phyloP scores from a whole-genome alignment of 164 flowering plant species.

The Echeveria elegans region DNA sequence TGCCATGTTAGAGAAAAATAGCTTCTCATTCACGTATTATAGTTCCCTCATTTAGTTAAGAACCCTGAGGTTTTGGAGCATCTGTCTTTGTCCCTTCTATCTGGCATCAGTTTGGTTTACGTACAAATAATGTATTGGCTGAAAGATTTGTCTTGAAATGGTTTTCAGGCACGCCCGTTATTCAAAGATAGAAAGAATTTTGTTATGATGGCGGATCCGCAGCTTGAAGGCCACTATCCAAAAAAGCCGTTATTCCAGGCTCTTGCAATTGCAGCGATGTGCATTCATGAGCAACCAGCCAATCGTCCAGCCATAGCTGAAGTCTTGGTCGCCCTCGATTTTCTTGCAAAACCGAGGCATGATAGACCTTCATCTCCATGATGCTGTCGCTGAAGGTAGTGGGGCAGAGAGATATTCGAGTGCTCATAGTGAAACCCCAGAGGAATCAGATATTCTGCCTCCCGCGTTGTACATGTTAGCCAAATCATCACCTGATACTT shows the following conservation, averaged over 20 bases:
- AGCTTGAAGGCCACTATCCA: slow-evolving; percentile 36
- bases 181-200: slow-evolving; percentile 44
- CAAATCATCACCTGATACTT: not conserved
- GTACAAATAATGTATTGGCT: not conserved
- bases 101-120: not conserved
- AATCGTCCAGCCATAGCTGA: slow-evolving; percentile 38
- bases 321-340: slow-evolving; percentile 22
- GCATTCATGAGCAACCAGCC: slow-evolving; percentile 49
- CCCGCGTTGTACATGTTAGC: not conserved
- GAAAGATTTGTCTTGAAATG: slow-evolving; percentile 8
- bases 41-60: not conserved
- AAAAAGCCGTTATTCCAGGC: slow-evolving; percentile 46
- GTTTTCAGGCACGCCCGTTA: slow-evolving; percentile 45
- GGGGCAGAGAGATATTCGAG: not conserved
- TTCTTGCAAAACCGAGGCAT: not conserved
- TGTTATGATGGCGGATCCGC: slow-evolving; percentile 40
- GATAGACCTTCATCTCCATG: not conserved
- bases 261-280: slow-evolving; percentile 57
- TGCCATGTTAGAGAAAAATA: too few relatives aligned
- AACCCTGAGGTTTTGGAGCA: not conserved
- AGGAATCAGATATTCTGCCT: not conserved
- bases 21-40: not conserved
- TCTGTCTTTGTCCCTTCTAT: not conserved
- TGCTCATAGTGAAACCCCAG: not conserved
- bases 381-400: not conserved